Evolutionary conservation across 257 asterid genomes (phyloP), one percentile per base, ranked within the genome.

Genomic region (Anisodus tanguticus): DNA sequence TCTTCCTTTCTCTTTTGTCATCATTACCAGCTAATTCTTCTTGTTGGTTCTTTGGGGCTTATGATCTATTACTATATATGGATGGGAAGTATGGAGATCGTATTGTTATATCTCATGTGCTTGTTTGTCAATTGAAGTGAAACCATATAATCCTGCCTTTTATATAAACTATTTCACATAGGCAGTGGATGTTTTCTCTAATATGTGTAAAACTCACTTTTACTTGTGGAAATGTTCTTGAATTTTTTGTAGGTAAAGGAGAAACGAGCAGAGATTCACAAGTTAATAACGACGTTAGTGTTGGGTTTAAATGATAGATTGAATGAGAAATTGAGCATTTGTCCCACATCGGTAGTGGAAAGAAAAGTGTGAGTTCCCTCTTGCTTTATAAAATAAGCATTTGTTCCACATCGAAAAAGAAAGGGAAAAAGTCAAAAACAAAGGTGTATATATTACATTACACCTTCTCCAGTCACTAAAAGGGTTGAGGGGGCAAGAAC

Each of bases 251-350:
- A 95, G 99, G 97, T 93, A 64, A 90, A 83, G 85, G 99, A 95
- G 92, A 95, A 95, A 93, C 92, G 89, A 64, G 91, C 92, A 35
- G 98, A 94, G 88, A 97, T 95, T 87, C 97, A 92, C 39, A 91
- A 79, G 85, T 70, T 94, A 91, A 94, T 91, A 81, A 86, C 82
- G 86, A 88, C 92, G 55, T 95, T 94, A 88, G 99, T 92, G 80
- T 8, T n/a, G n/a, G n/a, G n/a, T n/a, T n/a, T n/a, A n/a, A n/a
- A n/a, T n/a, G n/a, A n/a, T n/a, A n/a, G n/a, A n/a, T n/a, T n/a
- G n/a, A n/a, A n/a, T n/a, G n/a, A n/a, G n/a, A n/a, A n/a, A n/a
- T n/a, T n/a, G n/a, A n/a, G n/a, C n/a, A n/a, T n/a, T n/a, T n/a
- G n/a, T n/a, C n/a, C n/a, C n/a, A n/a, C n/a, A n/a, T n/a, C n/a